These are phyloP conservation scores for Trichoderma reesei DNA, from an alignment of 495 filamentous ascomycete genomes.

Conservation along the genomic window DNA sequence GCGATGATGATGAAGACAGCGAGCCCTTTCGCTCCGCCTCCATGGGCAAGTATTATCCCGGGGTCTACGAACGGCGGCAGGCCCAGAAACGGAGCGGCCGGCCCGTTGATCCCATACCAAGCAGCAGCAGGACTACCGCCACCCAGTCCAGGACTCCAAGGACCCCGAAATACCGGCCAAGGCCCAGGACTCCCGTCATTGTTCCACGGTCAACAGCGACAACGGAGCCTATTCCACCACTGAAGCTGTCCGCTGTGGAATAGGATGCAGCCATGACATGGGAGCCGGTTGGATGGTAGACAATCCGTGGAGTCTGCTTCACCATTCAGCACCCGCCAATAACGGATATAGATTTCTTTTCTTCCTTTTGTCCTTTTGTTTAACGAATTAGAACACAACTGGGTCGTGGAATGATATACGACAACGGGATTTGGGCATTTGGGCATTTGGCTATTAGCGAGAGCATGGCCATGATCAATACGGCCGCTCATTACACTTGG, in stretches of 20 bases:
- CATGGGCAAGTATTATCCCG: conserved; percentile 46
- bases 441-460: too few relatives aligned
- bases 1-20: not conserved
- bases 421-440: too few relatives aligned
- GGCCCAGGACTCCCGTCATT: not conserved
- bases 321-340: not conserved
- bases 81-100: conserved; percentile 18
- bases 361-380: not conserved
- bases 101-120: not conserved
- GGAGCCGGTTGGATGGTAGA: not conserved
- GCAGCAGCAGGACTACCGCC: not conserved
- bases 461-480: too few relatives aligned
- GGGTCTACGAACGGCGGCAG: conserved; percentile 37
- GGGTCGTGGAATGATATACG: too few relatives aligned
- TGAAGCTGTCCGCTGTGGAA: not conserved
- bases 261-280: not conserved
- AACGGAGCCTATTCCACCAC: not conserved
- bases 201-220: not conserved
- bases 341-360: not conserved
- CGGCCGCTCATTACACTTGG: too few relatives aligned
- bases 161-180: not conserved
- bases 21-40: conserved; percentile 15
- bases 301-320: not conserved
- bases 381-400: not conserved
- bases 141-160: conserved; percentile 13